A percentile compares a stretch with the other conserved stretches of the same genome.
phyloP scores from a whole-genome alignment of 139 green algal species.

The Chlamydomonas asymmetrica region DNA sequence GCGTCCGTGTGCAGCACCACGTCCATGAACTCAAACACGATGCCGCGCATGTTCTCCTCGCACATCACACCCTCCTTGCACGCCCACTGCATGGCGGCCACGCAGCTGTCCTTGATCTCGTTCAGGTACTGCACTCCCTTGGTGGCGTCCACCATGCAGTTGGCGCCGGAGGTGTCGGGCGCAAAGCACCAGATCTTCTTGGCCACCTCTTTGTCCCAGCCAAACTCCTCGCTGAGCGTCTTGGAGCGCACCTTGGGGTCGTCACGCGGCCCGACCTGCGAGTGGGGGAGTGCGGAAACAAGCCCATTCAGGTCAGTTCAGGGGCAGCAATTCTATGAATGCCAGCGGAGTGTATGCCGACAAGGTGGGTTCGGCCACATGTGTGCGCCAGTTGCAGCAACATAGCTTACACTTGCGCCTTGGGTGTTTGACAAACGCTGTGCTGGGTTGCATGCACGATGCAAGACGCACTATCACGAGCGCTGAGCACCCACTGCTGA shows the following conservation, averaged over 20 bases:
- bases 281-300: too few relatives aligned
- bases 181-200: slow-evolving; percentile 99
- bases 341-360: too few relatives aligned
- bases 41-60: slow-evolving; percentile 99
- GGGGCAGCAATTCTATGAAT: too few relatives aligned
- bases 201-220: slow-evolving; percentile 99
- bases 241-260: slow-evolving; percentile 91
- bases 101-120: slow-evolving; percentile 97
- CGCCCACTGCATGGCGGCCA: slow-evolving; percentile 98
- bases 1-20: slow-evolving; percentile 97
- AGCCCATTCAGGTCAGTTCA: too few relatives aligned
- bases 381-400: too few relatives aligned
- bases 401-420: too few relatives aligned
- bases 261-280: slow-evolving; percentile 82
- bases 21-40: slow-evolving; percentile 92
- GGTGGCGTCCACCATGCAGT: slow-evolving; percentile 95
- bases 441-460: too few relatives aligned
- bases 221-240: slow-evolving; percentile 92
- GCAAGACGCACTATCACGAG: too few relatives aligned
- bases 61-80: slow-evolving; percentile 96
- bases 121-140: slow-evolving; percentile 99
- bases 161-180: slow-evolving; percentile 97
- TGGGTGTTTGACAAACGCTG: too few relatives aligned
- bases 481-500: too few relatives aligned
- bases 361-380: too few relatives aligned